phyloP scores from a whole-genome alignment of 495 filamentous ascomycete genomes.

The Penicillium fimorum region DNA sequence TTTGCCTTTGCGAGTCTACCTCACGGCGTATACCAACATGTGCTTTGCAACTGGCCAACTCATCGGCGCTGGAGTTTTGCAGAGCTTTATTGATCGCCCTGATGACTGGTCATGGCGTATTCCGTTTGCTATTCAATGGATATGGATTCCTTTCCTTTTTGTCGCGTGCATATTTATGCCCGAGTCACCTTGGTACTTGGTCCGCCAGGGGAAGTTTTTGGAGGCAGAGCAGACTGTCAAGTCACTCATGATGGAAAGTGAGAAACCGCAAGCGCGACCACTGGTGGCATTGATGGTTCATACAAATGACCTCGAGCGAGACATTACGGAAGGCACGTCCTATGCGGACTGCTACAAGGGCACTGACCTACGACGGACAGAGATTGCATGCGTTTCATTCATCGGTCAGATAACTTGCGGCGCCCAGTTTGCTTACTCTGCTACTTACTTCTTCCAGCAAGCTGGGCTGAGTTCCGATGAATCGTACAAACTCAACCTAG shows the following conservation, averaged over 20 bases:
- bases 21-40: constrained; percentile 74
- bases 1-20: constrained; percentile 61
- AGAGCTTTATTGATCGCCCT: constrained; percentile 49
- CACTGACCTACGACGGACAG: constrained; percentile 40
- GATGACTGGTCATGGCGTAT: constrained; percentile 63
- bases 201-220: constrained; percentile 61
- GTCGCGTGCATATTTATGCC: constrained; percentile 66
- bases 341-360: constrained; percentile 45
- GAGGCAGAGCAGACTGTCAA: constrained; percentile 50
- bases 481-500: constrained; percentile 33
- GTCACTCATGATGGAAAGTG: constrained; percentile 24
- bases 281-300: constrained; percentile 48
- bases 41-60: constrained; percentile 73
- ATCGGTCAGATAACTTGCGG: constrained; percentile 32
- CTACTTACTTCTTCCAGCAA: constrained; percentile 47
- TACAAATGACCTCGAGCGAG: constrained; percentile 37
- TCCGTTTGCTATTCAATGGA: constrained; percentile 72
- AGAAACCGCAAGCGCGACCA: constrained; percentile 22
- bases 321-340: constrained; percentile 28
- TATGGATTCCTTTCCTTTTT: constrained; percentile 71
- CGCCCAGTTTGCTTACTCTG: constrained; percentile 29
- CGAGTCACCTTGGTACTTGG: constrained; percentile 76
- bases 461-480: constrained; percentile 31
- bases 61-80: constrained; percentile 66
- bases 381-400: constrained; percentile 33